Conservation (phyloP, 2,329 filamentous ascomycete genomes). For the Aspergillus piperis region DNA sequence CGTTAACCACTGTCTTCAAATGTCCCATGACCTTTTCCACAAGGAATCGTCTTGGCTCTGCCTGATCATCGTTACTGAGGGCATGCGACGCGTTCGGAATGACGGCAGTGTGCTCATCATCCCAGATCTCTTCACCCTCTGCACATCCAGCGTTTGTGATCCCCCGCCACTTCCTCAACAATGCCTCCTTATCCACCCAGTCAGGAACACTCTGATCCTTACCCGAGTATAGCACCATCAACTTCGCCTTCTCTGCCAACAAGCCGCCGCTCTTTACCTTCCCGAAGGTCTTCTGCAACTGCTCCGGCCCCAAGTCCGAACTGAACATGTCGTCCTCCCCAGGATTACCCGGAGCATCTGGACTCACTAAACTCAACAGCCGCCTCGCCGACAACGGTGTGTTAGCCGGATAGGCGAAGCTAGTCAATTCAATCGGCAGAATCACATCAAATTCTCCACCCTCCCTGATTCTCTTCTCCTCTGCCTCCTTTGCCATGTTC, state of each 20-base stretch:
- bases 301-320: conserved; percentile 64
- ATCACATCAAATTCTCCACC: conserved; percentile 29
- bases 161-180: conserved; percentile 46
- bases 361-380: conserved; percentile 59
- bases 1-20: conserved; percentile 10
- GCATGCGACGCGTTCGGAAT: conserved; percentile 45
- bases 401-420: conserved; percentile 34
- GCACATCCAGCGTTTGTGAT: conserved; percentile 33
- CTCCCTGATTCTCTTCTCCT: conserved; percentile 11
- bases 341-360: conserved; percentile 55
- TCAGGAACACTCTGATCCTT: conserved; percentile 49
- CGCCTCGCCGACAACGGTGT: conserved; percentile 57
- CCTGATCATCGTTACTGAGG: conserved; percentile 39
- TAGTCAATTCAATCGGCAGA: conserved; percentile 37
- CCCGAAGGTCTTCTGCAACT: conserved; percentile 65
- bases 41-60: conserved; percentile 28
- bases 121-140: conserved; percentile 46
- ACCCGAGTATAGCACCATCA: conserved; percentile 52
- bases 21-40: conserved; percentile 32
- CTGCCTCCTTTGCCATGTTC: conserved; percentile 32
- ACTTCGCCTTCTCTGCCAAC: conserved; percentile 34
- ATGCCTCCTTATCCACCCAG: conserved; percentile 49
- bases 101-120: conserved; percentile 48
- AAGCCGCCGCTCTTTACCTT: conserved; percentile 41
- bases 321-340: conserved; percentile 88